Conservation (phyloP, 140 eudicot genomes). For the Stevia rebaudiana region DNA sequence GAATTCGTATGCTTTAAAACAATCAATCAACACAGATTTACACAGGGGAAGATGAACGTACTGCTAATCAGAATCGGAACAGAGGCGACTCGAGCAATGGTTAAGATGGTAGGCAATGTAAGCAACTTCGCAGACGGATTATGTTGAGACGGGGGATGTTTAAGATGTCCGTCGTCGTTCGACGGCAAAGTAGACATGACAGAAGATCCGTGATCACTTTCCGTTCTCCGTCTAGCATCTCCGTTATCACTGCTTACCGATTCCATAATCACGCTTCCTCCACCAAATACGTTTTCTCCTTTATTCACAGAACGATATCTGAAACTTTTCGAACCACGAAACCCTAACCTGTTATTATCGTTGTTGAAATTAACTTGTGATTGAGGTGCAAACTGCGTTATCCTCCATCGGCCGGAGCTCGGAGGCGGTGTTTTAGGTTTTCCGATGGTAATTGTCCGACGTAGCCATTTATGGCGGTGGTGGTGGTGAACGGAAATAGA, state of each 20-base stretch:
- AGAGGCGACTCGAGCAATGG: conserved; percentile 89
- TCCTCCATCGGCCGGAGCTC: conserved; percentile 16
- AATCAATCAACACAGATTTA: conserved; percentile 7
- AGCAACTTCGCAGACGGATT: conserved; percentile 46
- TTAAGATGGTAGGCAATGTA: conserved; percentile 83
- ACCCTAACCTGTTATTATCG: conserved; percentile 23
- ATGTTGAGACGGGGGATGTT: conserved; percentile 31
- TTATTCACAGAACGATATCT: conserved; percentile 16
- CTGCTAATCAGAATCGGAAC: conserved; percentile 75
- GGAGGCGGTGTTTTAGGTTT: conserved; percentile 23
- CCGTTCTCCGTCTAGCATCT: conserved; percentile 20
- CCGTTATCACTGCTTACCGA: conserved; percentile 26
- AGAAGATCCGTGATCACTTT: conserved; percentile 9
- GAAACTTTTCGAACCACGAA: conserved; percentile 21
- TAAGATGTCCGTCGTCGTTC: conserved; percentile 14
- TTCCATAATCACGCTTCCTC: conserved; percentile 39
- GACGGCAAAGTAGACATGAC: conserved; percentile 23
- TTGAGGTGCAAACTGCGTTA: conserved; percentile 21
- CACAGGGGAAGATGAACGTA: conserved; percentile 27
- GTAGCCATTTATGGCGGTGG: conserved; percentile 30
- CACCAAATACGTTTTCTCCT: conserved; percentile 16
- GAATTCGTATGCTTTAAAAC: not conserved
- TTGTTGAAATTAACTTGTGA: not conserved
- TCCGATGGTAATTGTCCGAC: conserved; percentile 23
- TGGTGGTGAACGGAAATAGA: conserved; percentile 29